phyloP scores from a whole-genome alignment of 1,139 yeast species.

The Petasospora rhodanensis region DNA sequence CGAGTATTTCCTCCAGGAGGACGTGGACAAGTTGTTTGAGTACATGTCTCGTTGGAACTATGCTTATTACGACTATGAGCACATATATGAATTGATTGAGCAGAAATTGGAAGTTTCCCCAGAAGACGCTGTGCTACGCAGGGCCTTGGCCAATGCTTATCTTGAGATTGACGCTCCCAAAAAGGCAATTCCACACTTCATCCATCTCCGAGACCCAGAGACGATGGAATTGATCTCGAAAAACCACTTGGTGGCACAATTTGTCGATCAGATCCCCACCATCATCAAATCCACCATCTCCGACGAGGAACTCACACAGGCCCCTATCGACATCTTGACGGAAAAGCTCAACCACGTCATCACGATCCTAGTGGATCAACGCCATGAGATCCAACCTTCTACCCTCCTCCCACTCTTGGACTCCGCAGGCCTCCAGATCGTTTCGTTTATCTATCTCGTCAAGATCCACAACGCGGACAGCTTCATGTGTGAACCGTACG shows the following conservation, averaged over 20 bases:
- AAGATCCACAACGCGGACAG: conserved; percentile 51
- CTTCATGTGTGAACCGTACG: conserved; percentile 48
- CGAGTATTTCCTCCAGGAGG: conserved; percentile 41
- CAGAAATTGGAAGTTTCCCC: conserved; percentile 32
- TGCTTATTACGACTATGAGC: conserved; percentile 45
- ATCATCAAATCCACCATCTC: conserved; percentile 46
- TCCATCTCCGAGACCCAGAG: conserved; percentile 48
- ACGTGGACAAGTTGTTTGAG: conserved; percentile 35
- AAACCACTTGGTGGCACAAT: conserved; percentile 56
- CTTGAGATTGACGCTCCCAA: conserved; percentile 53
- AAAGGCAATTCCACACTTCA: conserved; percentile 61
- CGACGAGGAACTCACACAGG: conserved; percentile 32
- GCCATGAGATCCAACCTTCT: conserved; percentile 59
- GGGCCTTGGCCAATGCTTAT: conserved; percentile 53
- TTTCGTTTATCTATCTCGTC: conserved; percentile 60
- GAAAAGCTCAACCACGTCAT: conserved; percentile 42
- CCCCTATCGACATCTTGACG: conserved; percentile 42
- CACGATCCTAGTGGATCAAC: conserved; percentile 53
- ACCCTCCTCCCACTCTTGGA: conserved; percentile 45
- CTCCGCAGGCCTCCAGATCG: conserved; percentile 40
- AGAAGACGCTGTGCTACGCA: conserved; percentile 34
- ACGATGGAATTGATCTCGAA: conserved; percentile 54
- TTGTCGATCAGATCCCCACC: conserved; percentile 45
- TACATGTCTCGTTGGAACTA: conserved; percentile 57
- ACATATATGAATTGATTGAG: conserved; percentile 46